Evolutionary conservation across 805 yeast genomes (phyloP), one percentile per base, ranked within the genome.

Genomic region (Cyberlindnera maritima): DNA sequence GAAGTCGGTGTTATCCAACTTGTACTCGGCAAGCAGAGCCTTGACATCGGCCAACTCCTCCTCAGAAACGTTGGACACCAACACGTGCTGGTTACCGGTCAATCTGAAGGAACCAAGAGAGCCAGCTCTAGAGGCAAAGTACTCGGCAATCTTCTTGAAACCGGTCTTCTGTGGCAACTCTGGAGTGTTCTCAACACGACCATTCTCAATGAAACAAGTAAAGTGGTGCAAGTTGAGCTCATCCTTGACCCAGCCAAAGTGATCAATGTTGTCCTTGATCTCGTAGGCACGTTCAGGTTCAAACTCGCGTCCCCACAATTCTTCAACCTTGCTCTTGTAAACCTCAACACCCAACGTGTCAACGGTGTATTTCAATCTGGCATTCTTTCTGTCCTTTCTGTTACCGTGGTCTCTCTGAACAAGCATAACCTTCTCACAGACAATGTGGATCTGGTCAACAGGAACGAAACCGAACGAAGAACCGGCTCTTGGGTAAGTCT

Each of bases 401-500:
- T 91, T 96, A 72, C 98, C 98, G 62, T 78, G 70, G 66, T 92
- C 98, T 68, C 97, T 82, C 75, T 92, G 98, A 35, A 92, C 91
- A 55, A 90, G 72, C 94, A 92, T 85, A 56, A 92, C 77, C 74
- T 88, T 88, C 68, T 92, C 97, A 67, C 96, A 88, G 18, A 85
- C 96, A 43, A 77, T 68, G 52, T 80, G 82, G 41, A 88, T 76
- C 65, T 89, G 79, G 42, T 83, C 91, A 50, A 74, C 73, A 4
- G 80, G 54, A 41, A 83, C 81, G 62, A 71, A 92, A 23, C 98
- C 98, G 55, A 92, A 77, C 68, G 81, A 70, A 17, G 96, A 84
- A 53, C 96, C 98, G 6, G 96, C 80, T 71, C 98, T 80, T 60
- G 98, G 98, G 65, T 92, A 92, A 0, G 98, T 92, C 76, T 92